Percentiles rank a stretch among this genome's conserved stretches.
Conservation (phyloP, 2,329 filamentous ascomycete genomes). For the Emergomyces pasteurianus region DNA sequence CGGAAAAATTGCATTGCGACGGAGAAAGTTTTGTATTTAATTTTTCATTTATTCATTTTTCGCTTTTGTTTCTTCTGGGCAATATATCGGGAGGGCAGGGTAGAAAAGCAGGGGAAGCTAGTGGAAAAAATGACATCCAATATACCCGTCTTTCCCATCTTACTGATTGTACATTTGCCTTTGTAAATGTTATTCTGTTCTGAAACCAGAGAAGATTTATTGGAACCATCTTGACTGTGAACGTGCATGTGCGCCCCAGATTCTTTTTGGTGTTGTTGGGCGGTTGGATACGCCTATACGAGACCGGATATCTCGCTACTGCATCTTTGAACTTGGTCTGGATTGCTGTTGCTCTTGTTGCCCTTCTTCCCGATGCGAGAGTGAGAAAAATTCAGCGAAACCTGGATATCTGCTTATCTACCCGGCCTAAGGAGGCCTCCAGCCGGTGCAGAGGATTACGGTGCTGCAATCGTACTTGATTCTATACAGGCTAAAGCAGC, state of each 20-base stretch:
- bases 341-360: slow-evolving; percentile 4
- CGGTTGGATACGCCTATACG: slow-evolving; percentile 14
- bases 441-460: slow-evolving; percentile 14
- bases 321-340: slow-evolving; percentile 17
- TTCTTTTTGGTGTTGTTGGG: slow-evolving; percentile 15
- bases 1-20: background rate
- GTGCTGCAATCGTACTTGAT: slow-evolving; percentile 22
- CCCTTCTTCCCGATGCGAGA: slow-evolving; percentile 2
- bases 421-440: slow-evolving; percentile 22
- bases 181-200: background rate
- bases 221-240: background rate
- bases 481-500: slow-evolving; percentile 25
- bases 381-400: slow-evolving; percentile 18
- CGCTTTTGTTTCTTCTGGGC: background rate
- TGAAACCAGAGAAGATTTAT: background rate
- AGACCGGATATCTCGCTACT: slow-evolving; percentile 18
- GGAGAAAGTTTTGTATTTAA: background rate
- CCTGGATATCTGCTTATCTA: slow-evolving; percentile 18
- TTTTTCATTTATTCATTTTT: background rate
- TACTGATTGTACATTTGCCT: background rate
- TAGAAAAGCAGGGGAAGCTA: background rate
- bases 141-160: background rate
- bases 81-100: background rate
- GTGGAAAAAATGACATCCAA: background rate
- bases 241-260: no score